Evolutionary conservation across 2,329 filamentous ascomycete species (phyloP).

Genomic region (Alternaria rosae): DNA sequence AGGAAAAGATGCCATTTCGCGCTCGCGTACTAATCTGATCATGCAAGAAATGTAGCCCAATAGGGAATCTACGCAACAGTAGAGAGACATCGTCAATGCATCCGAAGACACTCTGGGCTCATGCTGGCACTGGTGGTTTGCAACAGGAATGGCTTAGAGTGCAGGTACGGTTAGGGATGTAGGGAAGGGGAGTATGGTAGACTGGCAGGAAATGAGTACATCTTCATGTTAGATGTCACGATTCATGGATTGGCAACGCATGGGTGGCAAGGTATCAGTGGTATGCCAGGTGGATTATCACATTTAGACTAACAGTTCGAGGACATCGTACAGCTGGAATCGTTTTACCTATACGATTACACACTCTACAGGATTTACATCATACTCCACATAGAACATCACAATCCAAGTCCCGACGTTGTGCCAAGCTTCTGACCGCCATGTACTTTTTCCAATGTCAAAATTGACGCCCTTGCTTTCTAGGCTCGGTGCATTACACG

Average conservation of each 20-base stretch:
- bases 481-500: too few relatives aligned
- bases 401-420: too few relatives aligned
- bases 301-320: too few relatives aligned
- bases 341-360: too few relatives aligned
- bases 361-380: too few relatives aligned
- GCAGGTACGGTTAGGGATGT: background rate
- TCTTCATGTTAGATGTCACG: background rate
- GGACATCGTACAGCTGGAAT: too few relatives aligned
- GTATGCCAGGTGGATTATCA: too few relatives aligned
- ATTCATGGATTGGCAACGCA: rapidly evolving
- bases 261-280: too few relatives aligned
- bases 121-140: background rate
- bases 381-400: too few relatives aligned
- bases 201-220: background rate
- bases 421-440: too few relatives aligned
- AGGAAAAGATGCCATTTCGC: background rate
- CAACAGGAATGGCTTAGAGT: background rate
- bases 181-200: background rate
- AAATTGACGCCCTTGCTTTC: too few relatives aligned
- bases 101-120: background rate
- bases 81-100: background rate
- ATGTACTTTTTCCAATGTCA: too few relatives aligned
- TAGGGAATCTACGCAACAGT: background rate
- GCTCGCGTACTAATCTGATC: background rate
- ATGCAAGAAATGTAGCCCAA: background rate